A percentile compares a stretch with the other conserved stretches of the same genome.
Conservation (phyloP, 768 basidiomycete species). For the Leccinum uliginosum region DNA sequence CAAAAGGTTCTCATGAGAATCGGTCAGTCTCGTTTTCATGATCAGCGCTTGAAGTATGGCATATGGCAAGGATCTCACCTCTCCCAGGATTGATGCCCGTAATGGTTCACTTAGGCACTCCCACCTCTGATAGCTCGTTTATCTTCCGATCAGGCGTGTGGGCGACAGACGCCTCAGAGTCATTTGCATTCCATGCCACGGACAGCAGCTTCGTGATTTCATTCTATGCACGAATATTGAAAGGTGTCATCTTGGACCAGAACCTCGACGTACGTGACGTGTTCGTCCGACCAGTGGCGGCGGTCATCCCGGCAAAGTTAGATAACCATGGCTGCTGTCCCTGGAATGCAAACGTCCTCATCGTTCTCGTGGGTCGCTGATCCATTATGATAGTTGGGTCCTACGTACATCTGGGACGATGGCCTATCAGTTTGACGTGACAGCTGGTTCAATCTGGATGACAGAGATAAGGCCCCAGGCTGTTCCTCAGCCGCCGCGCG, state of each 20-base stretch:
- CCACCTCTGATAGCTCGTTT: neutral
- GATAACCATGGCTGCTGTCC: conserved; percentile 3
- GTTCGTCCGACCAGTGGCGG: conserved; percentile 19
- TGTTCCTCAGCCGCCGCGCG: neutral
- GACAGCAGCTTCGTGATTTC: conserved; percentile 14
- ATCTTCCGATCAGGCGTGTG: conserved; percentile 12
- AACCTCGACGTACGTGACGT: conserved; percentile 2
- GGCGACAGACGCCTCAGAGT: conserved; percentile 7
- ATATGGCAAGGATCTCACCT: conserved; percentile 9
- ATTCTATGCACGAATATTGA: conserved; percentile 2
- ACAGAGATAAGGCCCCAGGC: neutral
- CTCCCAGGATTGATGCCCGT: conserved; percentile 7
- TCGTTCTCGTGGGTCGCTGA: conserved; percentile 1
- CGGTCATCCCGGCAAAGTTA: conserved; percentile 1
- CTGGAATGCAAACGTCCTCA: conserved; percentile 4
- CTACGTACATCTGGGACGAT: neutral
- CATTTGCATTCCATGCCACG: conserved; percentile 9
- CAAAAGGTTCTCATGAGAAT: neutral
- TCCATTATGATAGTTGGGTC: conserved; percentile 1
- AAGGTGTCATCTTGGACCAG: neutral
- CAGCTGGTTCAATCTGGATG: conserved; percentile 3
- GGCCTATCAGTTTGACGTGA: conserved; percentile 1
- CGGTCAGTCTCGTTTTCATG: conserved; percentile 13
- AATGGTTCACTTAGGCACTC: neutral
- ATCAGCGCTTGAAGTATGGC: conserved; percentile 19